Percentiles rank a stretch among this genome's conserved stretches.
Conservation (phyloP, 345 rosid genomes). For the Ceriops zippeliana region DNA sequence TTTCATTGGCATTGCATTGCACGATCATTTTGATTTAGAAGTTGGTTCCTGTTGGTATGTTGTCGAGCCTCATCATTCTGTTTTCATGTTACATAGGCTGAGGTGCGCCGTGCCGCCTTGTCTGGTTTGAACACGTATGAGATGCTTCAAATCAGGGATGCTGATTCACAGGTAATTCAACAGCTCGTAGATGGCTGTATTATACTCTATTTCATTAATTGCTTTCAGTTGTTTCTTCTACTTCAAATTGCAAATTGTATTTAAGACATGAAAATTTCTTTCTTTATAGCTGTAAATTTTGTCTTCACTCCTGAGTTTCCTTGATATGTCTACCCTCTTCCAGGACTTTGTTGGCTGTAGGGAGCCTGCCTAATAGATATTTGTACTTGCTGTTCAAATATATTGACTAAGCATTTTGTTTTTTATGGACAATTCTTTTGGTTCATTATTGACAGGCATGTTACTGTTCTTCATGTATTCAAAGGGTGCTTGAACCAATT, state of each 20-base stretch:
- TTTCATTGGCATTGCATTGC: slow-evolving; percentile 6
- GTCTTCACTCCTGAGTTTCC: too few relatives aligned
- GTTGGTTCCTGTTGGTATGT: slow-evolving; percentile 8
- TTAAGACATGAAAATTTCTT: too few relatives aligned
- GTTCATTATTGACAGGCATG: background rate
- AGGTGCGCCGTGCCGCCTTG: slow-evolving; percentile 67
- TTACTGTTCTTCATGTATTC: background rate
- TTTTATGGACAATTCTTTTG: background rate
- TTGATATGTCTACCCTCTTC: too few relatives aligned
- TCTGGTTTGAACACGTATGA: slow-evolving; percentile 49
- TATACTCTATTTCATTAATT: slow-evolving; percentile 8
- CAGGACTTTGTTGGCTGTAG: too few relatives aligned
- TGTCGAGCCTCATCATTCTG: slow-evolving; percentile 13
- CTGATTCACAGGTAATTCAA: slow-evolving; percentile 54
- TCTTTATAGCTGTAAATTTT: too few relatives aligned
- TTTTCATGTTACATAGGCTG: slow-evolving; percentile 47
- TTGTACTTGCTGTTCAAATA: too few relatives aligned
- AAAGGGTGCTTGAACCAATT: too few relatives aligned
- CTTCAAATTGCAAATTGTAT: too few relatives aligned
- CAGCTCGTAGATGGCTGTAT: slow-evolving; percentile 8
- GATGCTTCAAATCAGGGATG: slow-evolving; percentile 39
- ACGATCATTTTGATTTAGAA: slow-evolving; percentile 3
- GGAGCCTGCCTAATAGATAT: too few relatives aligned
- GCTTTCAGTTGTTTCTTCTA: too few relatives aligned
- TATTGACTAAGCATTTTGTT: too few relatives aligned